Evolutionary conservation across 176 grass and related monocot genomes (phyloP), one percentile per base, ranked within the genome.

Genomic region (Eremochloa ophiuroides): DNA sequence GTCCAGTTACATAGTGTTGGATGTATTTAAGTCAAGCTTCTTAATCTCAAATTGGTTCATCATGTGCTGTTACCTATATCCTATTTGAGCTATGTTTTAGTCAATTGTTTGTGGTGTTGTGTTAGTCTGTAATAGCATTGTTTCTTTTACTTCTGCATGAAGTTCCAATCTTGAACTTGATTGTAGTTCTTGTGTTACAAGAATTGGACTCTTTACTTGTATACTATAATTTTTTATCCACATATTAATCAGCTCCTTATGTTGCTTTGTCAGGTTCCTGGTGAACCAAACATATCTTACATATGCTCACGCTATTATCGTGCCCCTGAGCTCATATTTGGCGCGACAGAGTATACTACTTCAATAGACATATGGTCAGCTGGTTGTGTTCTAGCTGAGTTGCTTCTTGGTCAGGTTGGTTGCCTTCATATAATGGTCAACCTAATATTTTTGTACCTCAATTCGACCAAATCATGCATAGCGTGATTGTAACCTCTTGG

Each of bases 351-450:
- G 76, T 91, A 91, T 83, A 85, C 90, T 39, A 79, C 68, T 25
- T 88, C 90, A n/a, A 91, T 91, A 22, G 90, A 91, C 79, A 91
- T 91, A 88, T 91, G 90, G 90, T 91, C 90, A 75, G 86, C 86
- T 79, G 90, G 90, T 64, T 91, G 90, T 66, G 90, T 91, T 88
- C 82, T 91, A 6, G 90, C 90, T 38, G 90, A 91, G 50, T 75
- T 91, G 43, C 90, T 91, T 88, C 86, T 91, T 69, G 90, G 90
- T 39, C 86, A 91, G 90, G 90, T 91, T 91, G 23, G 82, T 83
- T 73, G n/a, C 13, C 53, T 88, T 77, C 40, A 43, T 88, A 8
- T 69, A 6, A 74, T 27, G 25, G 23, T 2, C 51, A 35, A 30
- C 28, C 10, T 67, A 22, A 29, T 68, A 47, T 73, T 53, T 7